Evolutionary conservation across 208 protist species (phyloP).

Genomic region (Trypanosoma rangeli): DNA sequence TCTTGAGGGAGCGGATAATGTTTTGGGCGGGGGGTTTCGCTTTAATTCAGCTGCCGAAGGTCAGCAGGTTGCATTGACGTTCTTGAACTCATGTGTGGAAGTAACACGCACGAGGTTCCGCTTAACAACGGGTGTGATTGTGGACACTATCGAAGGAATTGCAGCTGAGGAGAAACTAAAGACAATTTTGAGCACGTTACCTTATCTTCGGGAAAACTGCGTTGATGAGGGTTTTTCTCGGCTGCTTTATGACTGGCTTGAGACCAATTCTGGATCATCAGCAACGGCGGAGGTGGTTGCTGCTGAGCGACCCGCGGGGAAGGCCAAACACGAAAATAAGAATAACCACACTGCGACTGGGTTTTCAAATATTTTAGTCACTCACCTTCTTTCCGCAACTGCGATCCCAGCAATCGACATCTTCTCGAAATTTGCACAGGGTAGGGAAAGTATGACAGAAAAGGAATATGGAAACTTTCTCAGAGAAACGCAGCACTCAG

Average conservation of each 20-base stretch:
- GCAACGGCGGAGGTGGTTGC: constrained; percentile 40
- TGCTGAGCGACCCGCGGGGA: constrained; percentile 50
- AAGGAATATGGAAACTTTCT: constrained; percentile 83
- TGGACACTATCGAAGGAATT: constrained; percentile 28
- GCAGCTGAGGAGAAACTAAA: constrained; percentile 46
- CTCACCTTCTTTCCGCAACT: constrained; percentile 65
- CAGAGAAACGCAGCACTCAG: constrained; percentile 63
- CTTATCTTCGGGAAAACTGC: constrained; percentile 64
- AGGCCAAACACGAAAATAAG: constrained; percentile 32
- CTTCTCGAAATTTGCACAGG: constrained; percentile 70
- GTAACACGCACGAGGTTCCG: constrained; percentile 82
- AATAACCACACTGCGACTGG: background rate
- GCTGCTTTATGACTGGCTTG: constrained; percentile 73
- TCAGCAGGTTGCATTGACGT: constrained; percentile 65
- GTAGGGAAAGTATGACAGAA: constrained; percentile 60
- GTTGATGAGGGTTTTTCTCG: constrained; percentile 86
- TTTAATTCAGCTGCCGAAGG: constrained; percentile 50
- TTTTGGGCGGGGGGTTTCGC: constrained; percentile 32
- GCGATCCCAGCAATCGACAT: constrained; percentile 63
- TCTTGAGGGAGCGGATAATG: constrained; percentile 56
- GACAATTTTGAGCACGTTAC: constrained; percentile 46
- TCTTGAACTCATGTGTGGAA: constrained; percentile 82
- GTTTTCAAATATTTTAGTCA: constrained; percentile 69
- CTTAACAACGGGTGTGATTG: constrained; percentile 66
- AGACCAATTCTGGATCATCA: constrained; percentile 51